Evolutionary conservation across 106 monocot genomes (phyloP).

Genomic region (Cymbidium sinense): DNA sequence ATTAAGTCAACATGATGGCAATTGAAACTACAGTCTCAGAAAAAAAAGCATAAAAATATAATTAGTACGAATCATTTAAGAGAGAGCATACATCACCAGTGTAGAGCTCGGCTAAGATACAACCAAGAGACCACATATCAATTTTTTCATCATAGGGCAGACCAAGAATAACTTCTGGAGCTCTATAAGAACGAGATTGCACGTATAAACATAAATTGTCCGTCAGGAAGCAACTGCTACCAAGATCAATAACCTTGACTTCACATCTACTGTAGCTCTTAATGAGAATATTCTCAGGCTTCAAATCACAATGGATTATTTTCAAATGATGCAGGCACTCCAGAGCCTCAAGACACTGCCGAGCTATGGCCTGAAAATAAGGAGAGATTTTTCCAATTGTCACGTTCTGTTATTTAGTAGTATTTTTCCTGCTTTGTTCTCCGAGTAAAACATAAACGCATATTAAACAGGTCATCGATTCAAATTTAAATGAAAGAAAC

Average conservation of each 20-base stretch:
- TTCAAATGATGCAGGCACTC: constrained; percentile 70
- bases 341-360: constrained; percentile 84
- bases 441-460: not conserved
- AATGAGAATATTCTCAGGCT: constrained; percentile 93
- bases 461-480: not conserved
- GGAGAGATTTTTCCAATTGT: not conserved
- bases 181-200: constrained; percentile 92
- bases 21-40: not conserved
- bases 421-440: not conserved
- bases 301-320: constrained; percentile 90
- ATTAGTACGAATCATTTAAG: not conserved
- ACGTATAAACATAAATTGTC: constrained; percentile 77
- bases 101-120: constrained; percentile 87
- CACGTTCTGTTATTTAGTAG: not conserved
- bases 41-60: not conserved
- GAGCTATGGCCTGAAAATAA: constrained; percentile 58
- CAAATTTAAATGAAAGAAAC: not conserved
- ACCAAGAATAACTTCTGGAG: constrained; percentile 93
- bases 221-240: constrained; percentile 91
- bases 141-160: constrained; percentile 79
- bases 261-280: constrained; percentile 95
- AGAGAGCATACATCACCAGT: constrained; percentile 70
- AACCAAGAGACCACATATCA: constrained; percentile 96
- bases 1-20: not conserved
- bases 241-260: constrained; percentile 92